Percentiles rank a stretch among this genome's conserved stretches.
Evolutionary conservation across 1,284 basidiomycete genomes (phyloP).

Genomic region (Boletus hoseneyae): DNA sequence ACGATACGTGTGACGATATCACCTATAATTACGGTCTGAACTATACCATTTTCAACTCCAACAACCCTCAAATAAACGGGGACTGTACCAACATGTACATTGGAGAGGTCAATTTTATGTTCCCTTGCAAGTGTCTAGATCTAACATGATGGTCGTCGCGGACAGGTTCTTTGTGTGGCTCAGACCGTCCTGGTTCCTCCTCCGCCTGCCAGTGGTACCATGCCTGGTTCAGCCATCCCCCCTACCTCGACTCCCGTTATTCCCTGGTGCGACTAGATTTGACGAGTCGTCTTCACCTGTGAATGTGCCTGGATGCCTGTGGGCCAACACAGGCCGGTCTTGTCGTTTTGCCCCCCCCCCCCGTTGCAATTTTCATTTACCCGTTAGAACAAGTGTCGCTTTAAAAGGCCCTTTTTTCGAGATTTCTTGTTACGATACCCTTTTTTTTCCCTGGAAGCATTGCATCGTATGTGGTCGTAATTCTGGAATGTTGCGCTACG

Average conservation of each 20-base stretch:
- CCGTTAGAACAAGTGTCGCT: neutral
- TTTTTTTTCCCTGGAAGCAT: conserved; percentile 7
- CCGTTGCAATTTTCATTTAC: neutral
- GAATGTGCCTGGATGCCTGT: conserved; percentile 5
- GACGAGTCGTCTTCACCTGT: neutral
- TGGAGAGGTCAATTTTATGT: conserved; percentile 48
- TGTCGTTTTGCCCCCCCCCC: conserved; percentile 17
- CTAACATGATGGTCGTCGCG: neutral
- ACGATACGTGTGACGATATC: conserved; percentile 53
- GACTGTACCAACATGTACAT: conserved; percentile 63
- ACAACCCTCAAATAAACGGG: conserved; percentile 66
- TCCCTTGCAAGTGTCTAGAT: neutral
- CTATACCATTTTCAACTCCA: conserved; percentile 46
- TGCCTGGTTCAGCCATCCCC: conserved; percentile 36
- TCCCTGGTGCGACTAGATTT: conserved; percentile 57
- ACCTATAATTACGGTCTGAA: conserved; percentile 40
- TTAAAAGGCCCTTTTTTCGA: conserved; percentile 1
- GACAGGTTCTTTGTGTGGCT: conserved; percentile 54
- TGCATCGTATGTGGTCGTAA: conserved; percentile 23
- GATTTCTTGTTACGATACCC: conserved; percentile 27
- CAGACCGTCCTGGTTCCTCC: conserved; percentile 39
- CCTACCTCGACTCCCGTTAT: conserved; percentile 38
- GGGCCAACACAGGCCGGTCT: conserved; percentile 28
- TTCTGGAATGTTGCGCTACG: conserved; percentile 27
- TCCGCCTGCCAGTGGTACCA: conserved; percentile 31